A percentile compares a stretch with the other conserved stretches of the same genome.
phyloP scores from a whole-genome alignment of 202 grass and related monocot species.

The Setaria viridis region DNA sequence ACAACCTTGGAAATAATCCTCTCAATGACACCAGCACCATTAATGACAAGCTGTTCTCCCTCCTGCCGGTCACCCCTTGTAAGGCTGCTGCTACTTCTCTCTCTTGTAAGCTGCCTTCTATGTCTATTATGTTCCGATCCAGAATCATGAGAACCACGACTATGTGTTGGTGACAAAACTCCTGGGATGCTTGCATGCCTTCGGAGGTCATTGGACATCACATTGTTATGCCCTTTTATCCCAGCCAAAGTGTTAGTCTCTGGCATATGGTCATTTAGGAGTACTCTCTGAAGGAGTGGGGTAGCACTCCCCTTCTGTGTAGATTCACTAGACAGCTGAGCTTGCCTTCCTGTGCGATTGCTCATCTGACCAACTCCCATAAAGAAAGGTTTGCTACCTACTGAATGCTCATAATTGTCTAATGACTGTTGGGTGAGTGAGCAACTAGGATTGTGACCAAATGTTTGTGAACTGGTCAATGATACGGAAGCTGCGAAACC shows the following conservation, averaged over 20 bases:
- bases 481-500: slow-evolving; percentile 68
- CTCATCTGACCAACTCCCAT: slow-evolving; percentile 57
- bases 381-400: slow-evolving; percentile 75
- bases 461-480: slow-evolving; percentile 58
- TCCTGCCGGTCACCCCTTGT: slow-evolving; percentile 64
- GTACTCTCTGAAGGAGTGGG: slow-evolving; percentile 55
- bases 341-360: slow-evolving; percentile 59
- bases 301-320: slow-evolving; percentile 51
- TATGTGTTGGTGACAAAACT: slow-evolving; percentile 46
- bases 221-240: slow-evolving; percentile 47
- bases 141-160: slow-evolving; percentile 59
- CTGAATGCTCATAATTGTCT: slow-evolving; percentile 75
- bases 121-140: slow-evolving; percentile 57
- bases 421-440: slow-evolving; percentile 73
- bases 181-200: slow-evolving; percentile 32
- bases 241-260: slow-evolving; percentile 52
- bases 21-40: slow-evolving; percentile 80
- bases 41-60: slow-evolving; percentile 62
- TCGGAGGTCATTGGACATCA: slow-evolving; percentile 32
- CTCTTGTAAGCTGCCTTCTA: slow-evolving; percentile 65
- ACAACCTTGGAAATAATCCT: slow-evolving; percentile 85
- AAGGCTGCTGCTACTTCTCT: slow-evolving; percentile 69
- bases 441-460: slow-evolving; percentile 79
- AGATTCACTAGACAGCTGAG: slow-evolving; percentile 58
- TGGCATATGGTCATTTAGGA: slow-evolving; percentile 61